Conservation (phyloP, 306 rosid species). For the Lotus japonicus region DNA sequence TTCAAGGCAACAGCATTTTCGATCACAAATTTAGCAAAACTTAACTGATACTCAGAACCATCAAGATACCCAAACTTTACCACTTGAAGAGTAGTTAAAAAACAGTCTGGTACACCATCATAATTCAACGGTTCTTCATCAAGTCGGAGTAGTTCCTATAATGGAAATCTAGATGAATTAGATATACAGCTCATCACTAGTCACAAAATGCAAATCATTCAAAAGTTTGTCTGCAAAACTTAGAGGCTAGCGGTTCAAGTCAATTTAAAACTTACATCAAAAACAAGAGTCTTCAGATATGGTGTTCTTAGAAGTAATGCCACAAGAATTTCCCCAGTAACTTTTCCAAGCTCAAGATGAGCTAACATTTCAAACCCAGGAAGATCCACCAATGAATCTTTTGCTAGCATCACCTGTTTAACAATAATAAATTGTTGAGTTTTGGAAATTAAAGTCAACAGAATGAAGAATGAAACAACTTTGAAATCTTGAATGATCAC, state of each 20-base stretch:
- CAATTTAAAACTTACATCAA: too few species aligned
- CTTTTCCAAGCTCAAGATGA: not conserved
- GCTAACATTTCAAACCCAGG: not conserved
- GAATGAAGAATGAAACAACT: too few species aligned
- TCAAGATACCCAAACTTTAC: not conserved
- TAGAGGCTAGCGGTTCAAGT: too few species aligned
- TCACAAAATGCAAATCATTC: too few species aligned
- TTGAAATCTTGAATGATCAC: too few species aligned
- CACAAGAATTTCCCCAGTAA: not conserved
- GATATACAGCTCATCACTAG: too few species aligned
- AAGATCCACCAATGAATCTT: not conserved
- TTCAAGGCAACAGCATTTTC: not conserved
- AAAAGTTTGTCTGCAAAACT: too few species aligned
- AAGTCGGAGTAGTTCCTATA: not conserved
- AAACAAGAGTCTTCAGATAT: not conserved
- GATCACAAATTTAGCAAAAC: not conserved
- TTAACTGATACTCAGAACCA: not conserved
- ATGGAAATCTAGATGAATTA: not conserved
- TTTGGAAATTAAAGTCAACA: too few species aligned
- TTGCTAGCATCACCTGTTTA: too few species aligned
- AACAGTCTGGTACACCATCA: not conserved
- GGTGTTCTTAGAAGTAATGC: not conserved
- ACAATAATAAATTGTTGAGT: too few species aligned
- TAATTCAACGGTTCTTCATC: not conserved
- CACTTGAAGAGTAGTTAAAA: not conserved